Evolutionary conservation across 176 grass and related monocot genomes (phyloP), one percentile per base, ranked within the genome.

Genomic region (Puccinellia tenuiflora): DNA sequence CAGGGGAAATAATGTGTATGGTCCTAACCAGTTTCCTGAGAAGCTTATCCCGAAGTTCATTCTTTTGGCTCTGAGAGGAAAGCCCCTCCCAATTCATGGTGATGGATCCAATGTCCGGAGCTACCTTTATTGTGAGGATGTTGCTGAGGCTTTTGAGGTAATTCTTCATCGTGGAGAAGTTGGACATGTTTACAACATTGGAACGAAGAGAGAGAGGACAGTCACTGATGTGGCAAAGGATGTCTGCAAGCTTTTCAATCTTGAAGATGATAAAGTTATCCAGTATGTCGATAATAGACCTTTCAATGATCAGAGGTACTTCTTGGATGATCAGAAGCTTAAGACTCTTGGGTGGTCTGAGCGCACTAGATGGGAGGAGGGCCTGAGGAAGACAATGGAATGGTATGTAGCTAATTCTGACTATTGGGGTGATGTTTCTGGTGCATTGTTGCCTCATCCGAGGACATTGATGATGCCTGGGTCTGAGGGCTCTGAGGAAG

Each of bases 301-400:
- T 64, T 95, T 95, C 80, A 95, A 95, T 78, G 93, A 92, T 85
- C 93, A 96, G 81, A 88, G 93, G 57, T 96, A 92, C 68, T 96
- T 96, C 61, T 69, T 92, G 69, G 93, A 96, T 88, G 93, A 96
- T 81, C 80, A 92, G 88, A 96, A 96, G 80, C 85, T 96, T 80
- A 89, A 89, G 82, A 86, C 79, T 73, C 77, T 92, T 79, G 90
- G 93, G 77, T 92, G 88, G 93, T 85, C 90, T 17, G 90, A 92
- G 72, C 81, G 88, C 61, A 95, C 93, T 43, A 88, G 45, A 53
- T 95, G 93, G 93, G 93, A 95, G 70, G 93, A 92, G 72, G 93
- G 93, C 20, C 82, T 96, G 73, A 96, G 76, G 78, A 92, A 96
- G 83, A 90, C 93, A 45, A 96, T 90, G 85, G 93, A 96, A 73